Conservation (phyloP, 768 basidiomycete species). For the Leucosporidium yakuticum region DNA sequence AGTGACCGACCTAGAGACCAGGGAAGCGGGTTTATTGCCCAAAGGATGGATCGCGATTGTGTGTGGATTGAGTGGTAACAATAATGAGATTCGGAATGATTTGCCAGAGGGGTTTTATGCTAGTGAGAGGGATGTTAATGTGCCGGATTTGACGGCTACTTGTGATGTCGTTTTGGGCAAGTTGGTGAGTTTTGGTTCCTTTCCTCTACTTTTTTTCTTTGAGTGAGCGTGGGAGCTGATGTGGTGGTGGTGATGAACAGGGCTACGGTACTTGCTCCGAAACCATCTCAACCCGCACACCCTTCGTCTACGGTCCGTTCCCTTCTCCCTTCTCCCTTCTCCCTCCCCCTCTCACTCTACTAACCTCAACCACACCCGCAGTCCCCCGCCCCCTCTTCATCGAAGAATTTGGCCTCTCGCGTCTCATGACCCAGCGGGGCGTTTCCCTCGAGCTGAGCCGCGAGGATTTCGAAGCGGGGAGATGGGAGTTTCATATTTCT, state of each 20-base stretch:
- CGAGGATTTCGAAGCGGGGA: slow-evolving; percentile 41
- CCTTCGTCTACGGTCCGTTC: slow-evolving; percentile 64
- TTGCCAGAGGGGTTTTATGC: slow-evolving; percentile 68
- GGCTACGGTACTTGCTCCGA: slow-evolving; percentile 78
- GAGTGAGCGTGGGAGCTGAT: no score
- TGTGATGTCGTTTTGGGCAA: slow-evolving; percentile 73
- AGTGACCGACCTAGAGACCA: slow-evolving; percentile 35
- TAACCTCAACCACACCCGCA: slow-evolving; percentile 37
- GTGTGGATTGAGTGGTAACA: slow-evolving; percentile 59
- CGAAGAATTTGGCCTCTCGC: slow-evolving; percentile 68
- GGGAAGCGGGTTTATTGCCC: slow-evolving; percentile 51
- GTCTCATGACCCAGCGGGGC: slow-evolving; percentile 59
- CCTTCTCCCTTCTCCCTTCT: background rate
- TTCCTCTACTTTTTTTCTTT: no score
- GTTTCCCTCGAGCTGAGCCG: slow-evolving; percentile 65
- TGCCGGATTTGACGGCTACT: slow-evolving; percentile 71
- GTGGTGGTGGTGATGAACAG: no score
- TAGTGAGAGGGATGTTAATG: slow-evolving; percentile 69
- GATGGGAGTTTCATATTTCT: slow-evolving; percentile 27
- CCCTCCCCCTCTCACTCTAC: background rate
- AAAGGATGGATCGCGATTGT: slow-evolving; percentile 72
- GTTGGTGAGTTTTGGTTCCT: slow-evolving; percentile 47
- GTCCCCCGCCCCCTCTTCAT: slow-evolving; percentile 73
- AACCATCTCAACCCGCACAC: slow-evolving; percentile 67
- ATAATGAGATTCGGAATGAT: slow-evolving; percentile 49